Conservation (phyloP, 768 basidiomycete genomes). For the Xerocomellus chrysenteron region DNA sequence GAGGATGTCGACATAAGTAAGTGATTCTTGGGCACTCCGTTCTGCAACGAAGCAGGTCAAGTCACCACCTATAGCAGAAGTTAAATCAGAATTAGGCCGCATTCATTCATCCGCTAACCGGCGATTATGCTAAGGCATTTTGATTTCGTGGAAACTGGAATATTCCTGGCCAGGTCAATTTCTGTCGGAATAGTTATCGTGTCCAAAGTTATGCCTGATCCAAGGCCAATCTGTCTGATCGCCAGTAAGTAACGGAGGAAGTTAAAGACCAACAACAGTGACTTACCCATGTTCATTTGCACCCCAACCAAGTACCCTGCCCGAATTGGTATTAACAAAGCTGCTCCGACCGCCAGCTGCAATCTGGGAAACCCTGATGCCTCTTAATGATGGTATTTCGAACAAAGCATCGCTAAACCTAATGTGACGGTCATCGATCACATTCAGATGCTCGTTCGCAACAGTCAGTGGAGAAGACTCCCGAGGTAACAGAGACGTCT, state of each 20-base stretch:
- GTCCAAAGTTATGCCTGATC: slow-evolving; percentile 57
- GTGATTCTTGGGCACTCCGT: slow-evolving; percentile 37
- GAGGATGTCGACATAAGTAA: slow-evolving; percentile 53
- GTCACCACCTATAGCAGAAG: slow-evolving; percentile 56
- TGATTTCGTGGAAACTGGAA: slow-evolving; percentile 48
- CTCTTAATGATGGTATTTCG: slow-evolving; percentile 73
- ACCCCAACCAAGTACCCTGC: slow-evolving; percentile 84
- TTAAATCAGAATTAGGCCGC: background rate
- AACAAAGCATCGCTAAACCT: slow-evolving; percentile 68
- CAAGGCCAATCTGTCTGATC: slow-evolving; percentile 77
- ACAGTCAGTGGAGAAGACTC: slow-evolving; percentile 7
- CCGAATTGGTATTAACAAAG: slow-evolving; percentile 65
- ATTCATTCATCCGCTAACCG: slow-evolving; percentile 38
- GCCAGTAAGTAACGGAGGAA: slow-evolving; percentile 1
- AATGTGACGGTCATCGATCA: slow-evolving; percentile 43
- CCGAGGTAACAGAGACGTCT: slow-evolving; percentile 43
- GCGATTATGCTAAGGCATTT: slow-evolving; percentile 67
- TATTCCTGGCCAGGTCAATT: slow-evolving; percentile 65
- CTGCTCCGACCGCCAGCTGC: slow-evolving; percentile 72
- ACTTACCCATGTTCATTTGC: slow-evolving; percentile 82
- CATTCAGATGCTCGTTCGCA: slow-evolving; percentile 28
- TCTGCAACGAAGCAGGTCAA: slow-evolving; percentile 77
- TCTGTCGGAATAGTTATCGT: slow-evolving; percentile 83
- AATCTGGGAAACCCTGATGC: slow-evolving; percentile 63
- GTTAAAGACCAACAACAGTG: background rate